Evolutionary conservation across 2,329 filamentous ascomycete species (phyloP).

Genomic region (Pseudogymnoascus sp.): DNA sequence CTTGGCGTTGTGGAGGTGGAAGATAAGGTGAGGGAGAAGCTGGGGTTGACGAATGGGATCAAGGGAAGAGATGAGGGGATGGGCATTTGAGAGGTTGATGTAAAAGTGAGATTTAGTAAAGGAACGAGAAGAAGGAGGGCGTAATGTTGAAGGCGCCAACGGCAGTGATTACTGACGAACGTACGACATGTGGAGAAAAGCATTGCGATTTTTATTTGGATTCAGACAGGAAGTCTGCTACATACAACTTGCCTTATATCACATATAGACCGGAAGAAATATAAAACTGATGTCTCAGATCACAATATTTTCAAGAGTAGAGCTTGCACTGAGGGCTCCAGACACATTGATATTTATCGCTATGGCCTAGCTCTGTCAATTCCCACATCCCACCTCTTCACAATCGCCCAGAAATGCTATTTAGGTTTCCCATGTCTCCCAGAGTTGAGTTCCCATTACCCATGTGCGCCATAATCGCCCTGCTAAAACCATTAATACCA

Average conservation of each 20-base stretch:
- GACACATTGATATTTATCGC: no score
- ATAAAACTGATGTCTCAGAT: not conserved
- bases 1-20: constrained; percentile 59
- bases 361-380: not conserved
- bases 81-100: not conserved
- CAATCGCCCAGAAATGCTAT: not conserved
- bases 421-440: not conserved
- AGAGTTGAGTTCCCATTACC: constrained; percentile 1
- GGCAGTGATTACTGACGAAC: not conserved
- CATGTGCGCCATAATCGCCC: not conserved
- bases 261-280: not conserved
- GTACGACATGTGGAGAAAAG: not conserved
- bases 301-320: not conserved
- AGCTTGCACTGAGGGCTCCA: not conserved
- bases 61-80: constrained; percentile 15
- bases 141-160: not conserved
- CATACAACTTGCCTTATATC: not conserved
- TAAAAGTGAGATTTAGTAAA: not conserved
- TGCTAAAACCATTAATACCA: not conserved
- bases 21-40: constrained; percentile 47
- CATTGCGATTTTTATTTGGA: not conserved
- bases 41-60: constrained; percentile 33
- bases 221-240: not conserved
- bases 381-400: not conserved
- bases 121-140: not conserved